Evolutionary conservation across 2,329 filamentous ascomycete genomes (phyloP).

Genomic region (Sphaerostilbella broomeana): DNA sequence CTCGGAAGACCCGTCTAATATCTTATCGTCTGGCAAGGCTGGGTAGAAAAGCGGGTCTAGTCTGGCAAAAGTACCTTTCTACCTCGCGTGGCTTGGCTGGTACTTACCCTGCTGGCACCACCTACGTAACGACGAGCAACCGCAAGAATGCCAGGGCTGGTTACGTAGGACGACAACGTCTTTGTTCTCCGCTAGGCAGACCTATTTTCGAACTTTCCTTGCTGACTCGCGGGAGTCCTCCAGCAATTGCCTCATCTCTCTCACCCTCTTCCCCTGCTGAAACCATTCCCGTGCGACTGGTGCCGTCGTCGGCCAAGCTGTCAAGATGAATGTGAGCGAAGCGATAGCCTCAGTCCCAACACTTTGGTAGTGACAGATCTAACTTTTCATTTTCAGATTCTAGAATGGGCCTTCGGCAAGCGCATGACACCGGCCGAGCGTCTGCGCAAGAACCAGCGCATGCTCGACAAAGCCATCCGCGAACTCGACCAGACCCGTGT

Average conservation of each 20-base stretch:
- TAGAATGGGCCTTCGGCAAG: constrained; percentile 99
- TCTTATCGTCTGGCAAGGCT: constrained; percentile 14
- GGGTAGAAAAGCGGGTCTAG: neutral
- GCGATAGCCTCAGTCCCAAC: constrained; percentile 1
- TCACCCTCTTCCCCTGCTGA: neutral
- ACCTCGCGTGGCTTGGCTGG: neutral
- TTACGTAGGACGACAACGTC: constrained; percentile 2
- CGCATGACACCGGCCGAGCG: constrained; percentile 95
- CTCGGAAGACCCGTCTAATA: constrained; percentile 18
- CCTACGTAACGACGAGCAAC: constrained; percentile 7
- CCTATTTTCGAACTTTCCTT: constrained; percentile 1
- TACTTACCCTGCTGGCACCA: neutral
- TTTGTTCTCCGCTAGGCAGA: constrained; percentile 14
- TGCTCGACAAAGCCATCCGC: constrained; percentile 93
- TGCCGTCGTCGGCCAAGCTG: neutral
- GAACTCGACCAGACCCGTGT: constrained; percentile 91
- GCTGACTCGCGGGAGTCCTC: neutral
- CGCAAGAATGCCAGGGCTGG: constrained; percentile 3
- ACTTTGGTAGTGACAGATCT: neutral
- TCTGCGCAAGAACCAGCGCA: constrained; percentile 88
- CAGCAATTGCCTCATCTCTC: neutral
- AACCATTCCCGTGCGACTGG: neutral
- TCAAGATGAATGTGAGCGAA: constrained; percentile 49
- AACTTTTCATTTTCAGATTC: constrained; percentile 52
- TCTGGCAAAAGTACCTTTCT: constrained; percentile 1